Evolutionary conservation across 345 rosid species (phyloP).

Genomic region (Mallotus nudiflorus): DNA sequence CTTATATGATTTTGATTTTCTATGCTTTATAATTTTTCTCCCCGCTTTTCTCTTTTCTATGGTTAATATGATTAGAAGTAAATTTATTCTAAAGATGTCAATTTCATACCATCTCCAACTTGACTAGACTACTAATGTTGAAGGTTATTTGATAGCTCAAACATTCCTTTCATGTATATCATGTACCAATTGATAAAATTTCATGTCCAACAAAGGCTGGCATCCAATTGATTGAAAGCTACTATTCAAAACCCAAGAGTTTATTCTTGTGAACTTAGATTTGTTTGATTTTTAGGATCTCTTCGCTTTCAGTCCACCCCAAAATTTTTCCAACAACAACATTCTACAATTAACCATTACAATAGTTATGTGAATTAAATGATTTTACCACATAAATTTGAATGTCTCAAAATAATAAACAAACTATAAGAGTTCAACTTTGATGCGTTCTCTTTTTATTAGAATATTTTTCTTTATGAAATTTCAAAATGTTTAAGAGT

Average conservation of each 20-base stretch:
- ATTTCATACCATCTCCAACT: not conserved
- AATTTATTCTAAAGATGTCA: not conserved
- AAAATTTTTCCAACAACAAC: too few relatives aligned
- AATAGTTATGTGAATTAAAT: too few relatives aligned
- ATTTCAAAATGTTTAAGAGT: too few relatives aligned
- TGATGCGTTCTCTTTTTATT: too few relatives aligned
- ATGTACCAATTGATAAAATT: not conserved
- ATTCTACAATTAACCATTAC: too few relatives aligned
- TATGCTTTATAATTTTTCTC: too few relatives aligned
- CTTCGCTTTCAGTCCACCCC: not conserved
- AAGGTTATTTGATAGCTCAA: not conserved
- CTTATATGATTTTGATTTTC: too few relatives aligned
- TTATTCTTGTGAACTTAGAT: not conserved
- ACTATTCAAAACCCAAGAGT: not conserved
- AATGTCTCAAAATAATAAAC: too few relatives aligned
- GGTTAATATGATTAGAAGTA: not conserved
- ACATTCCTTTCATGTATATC: conserved; percentile 5
- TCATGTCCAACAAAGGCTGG: not conserved
- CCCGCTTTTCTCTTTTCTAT: not conserved
- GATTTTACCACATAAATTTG: too few relatives aligned
- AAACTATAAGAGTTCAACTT: too few relatives aligned
- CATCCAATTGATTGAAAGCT: not conserved
- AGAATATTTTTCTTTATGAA: too few relatives aligned
- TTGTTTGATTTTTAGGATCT: not conserved
- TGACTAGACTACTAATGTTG: not conserved